Base-by-base conservation (phyloP, 2,329 filamentous ascomycete genomes). In the Geosmithia flava region DNA sequence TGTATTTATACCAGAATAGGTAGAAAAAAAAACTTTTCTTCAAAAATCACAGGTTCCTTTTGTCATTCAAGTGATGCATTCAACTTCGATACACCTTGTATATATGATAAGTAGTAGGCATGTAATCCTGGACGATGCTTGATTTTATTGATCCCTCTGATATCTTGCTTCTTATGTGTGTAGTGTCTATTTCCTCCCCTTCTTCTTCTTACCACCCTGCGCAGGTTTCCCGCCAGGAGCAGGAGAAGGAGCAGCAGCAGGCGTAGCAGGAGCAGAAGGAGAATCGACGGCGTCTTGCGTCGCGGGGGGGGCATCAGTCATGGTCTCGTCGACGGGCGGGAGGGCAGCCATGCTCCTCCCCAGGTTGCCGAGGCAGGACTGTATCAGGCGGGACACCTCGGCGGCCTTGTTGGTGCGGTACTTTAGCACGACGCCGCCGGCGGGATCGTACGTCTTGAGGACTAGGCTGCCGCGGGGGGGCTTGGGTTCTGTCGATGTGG, bases 401-500 rank as follows among this genome's bases (percentile, higher is more conserved):
- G 87, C 87, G 19, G 85, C 87, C 67, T 95, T 95, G 61, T 83
- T 84, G 37, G 93, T 98, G 62, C 80, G 77, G 72, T 96, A 97
- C 68, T 96, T 95, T 53, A 98, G 75, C 52, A 83, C 83, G 50
- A 83, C 82, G 59, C 93, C 93, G 48, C 82, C 85, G 42, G 70
- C 71, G 1, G 93, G 85, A 63, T 96, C 87, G 69, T 82, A 97
- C 4, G 93, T 93, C 70, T 95, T 97, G 52, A 98, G 70, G 3
- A 81, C 83, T 47, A 98, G 81, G 48, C 74, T 78, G 54, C 84
- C 89, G 54, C 76, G 75, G 4, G 81, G 72, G 2, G 78, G 68
- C 48, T 74, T 72, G 42, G 59, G 53, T 46, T 62, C 50, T 51
- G 55, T 51, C 46, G 56, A 48, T 16, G 13, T 10, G 7, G n/a